Evolutionary conservation across 164 flowering plant species (phyloP).

Genomic region (Liquidambar formosana): DNA sequence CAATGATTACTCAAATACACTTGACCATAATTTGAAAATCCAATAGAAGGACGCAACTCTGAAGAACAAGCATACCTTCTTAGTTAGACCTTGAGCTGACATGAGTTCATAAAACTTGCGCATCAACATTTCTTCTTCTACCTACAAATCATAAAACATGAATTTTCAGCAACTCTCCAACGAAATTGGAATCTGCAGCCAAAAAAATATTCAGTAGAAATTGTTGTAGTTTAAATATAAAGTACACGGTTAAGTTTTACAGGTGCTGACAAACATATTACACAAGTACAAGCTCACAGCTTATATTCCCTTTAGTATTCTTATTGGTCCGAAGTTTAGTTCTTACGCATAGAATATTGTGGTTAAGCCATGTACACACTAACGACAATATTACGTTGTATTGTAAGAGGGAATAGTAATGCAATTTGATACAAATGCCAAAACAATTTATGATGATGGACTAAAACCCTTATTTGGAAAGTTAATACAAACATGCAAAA

Average conservation of each 20-base stretch:
- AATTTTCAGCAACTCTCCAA: not conserved
- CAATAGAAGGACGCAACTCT: not conserved
- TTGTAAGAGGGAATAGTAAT: no score
- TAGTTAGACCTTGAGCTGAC: slow-evolving; percentile 25
- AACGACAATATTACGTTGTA: no score
- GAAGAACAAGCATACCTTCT: slow-evolving; percentile 21
- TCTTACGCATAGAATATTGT: no score
- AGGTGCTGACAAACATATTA: no score
- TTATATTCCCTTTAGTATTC: no score
- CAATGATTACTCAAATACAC: not conserved
- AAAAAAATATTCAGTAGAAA: not conserved
- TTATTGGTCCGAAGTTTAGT: no score
- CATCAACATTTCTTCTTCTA: slow-evolving; percentile 76
- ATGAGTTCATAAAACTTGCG: slow-evolving; percentile 59
- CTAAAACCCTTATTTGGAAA: no score
- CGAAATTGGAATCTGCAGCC: not conserved
- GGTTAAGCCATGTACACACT: no score
- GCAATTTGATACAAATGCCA: no score
- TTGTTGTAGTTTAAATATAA: not conserved
- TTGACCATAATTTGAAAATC: not conserved
- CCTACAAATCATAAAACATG: slow-evolving; percentile 36
- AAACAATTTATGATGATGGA: no score
- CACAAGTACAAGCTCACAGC: no score
- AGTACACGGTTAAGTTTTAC: not conserved
- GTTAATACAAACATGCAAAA: no score